Evolutionary conservation across 768 basidiomycete species (phyloP).

Genomic region (Mycena crocata): DNA sequence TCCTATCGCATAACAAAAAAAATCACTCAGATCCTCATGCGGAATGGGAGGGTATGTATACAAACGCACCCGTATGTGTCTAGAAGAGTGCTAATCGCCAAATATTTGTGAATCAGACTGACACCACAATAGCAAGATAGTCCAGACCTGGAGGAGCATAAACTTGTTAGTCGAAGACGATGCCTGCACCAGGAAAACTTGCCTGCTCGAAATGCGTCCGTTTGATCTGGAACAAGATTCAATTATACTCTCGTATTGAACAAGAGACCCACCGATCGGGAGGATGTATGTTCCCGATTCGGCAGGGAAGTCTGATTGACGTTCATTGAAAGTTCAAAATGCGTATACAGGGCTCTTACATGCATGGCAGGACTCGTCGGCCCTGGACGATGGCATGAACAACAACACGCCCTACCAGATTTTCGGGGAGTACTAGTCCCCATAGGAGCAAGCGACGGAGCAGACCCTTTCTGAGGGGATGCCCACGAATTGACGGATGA

Average conservation of each 20-base stretch:
- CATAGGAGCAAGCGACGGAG: background rate
- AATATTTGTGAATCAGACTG: background rate
- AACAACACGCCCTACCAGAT: constrained; percentile 1
- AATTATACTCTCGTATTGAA: background rate
- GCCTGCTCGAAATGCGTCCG: constrained; percentile 19
- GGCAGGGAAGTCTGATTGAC: background rate
- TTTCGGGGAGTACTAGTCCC: constrained; percentile 19
- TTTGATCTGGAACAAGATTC: constrained; percentile 13
- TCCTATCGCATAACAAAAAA: background rate
- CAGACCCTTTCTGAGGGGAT: constrained; percentile 4
- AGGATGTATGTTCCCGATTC: background rate
- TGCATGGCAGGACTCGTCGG: background rate
- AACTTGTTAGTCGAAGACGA: background rate
- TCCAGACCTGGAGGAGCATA: background rate
- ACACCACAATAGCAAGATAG: background rate
- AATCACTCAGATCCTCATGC: background rate
- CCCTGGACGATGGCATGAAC: constrained; percentile 18
- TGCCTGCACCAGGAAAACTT: background rate
- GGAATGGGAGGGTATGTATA: background rate
- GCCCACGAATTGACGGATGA: constrained; percentile 23
- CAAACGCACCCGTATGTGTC: constrained; percentile 18
- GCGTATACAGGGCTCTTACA: background rate
- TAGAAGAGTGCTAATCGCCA: background rate
- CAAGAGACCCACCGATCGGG: constrained; percentile 12
- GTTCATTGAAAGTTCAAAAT: background rate